A percentile compares a stretch with the other conserved stretches of the same genome.
These are phyloP conservation scores for Fusarium sambucinum DNA, from an alignment of 2,329 filamentous ascomycete genomes.

Conservation along the genomic window DNA sequence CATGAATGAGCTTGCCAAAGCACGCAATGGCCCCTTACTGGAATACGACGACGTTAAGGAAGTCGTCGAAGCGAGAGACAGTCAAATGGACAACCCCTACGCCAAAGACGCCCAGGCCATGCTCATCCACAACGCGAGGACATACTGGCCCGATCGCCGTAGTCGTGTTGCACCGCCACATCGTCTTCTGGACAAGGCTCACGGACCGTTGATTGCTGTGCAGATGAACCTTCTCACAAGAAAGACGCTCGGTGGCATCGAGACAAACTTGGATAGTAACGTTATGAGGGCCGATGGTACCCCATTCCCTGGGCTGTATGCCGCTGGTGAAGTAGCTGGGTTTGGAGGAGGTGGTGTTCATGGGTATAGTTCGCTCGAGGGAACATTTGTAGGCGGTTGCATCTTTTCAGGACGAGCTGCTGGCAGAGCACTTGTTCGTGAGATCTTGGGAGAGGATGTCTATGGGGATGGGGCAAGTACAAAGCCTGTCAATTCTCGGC, in stretches of 20 bases:
- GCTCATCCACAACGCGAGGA: slow-evolving; percentile 68
- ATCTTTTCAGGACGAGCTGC: slow-evolving; percentile 72
- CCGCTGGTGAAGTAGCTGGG: slow-evolving; percentile 70
- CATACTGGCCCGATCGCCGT: slow-evolving; percentile 66
- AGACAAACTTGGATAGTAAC: slow-evolving; percentile 69
- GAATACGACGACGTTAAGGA: slow-evolving; percentile 59
- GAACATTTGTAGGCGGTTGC: slow-evolving; percentile 72
- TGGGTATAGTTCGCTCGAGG: slow-evolving; percentile 71
- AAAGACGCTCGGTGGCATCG: slow-evolving; percentile 71
- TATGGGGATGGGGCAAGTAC: background rate
- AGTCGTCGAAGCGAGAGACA: slow-evolving; percentile 65
- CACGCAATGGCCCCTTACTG: slow-evolving; percentile 61
- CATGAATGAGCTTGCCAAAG: slow-evolving; percentile 68
- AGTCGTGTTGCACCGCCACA: slow-evolving; percentile 67
- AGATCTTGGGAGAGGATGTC: slow-evolving; percentile 49
- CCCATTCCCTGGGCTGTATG: slow-evolving; percentile 67
- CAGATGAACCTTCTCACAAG: slow-evolving; percentile 71
- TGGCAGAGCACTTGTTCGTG: slow-evolving; percentile 66
- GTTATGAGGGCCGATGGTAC: slow-evolving; percentile 64
- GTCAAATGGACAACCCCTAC: slow-evolving; percentile 67
- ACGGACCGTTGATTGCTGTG: slow-evolving; percentile 71
- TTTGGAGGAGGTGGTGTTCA: slow-evolving; percentile 73
- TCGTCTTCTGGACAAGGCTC: slow-evolving; percentile 63
- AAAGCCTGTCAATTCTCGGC: slow-evolving; percentile 12
- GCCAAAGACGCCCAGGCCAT: slow-evolving; percentile 72